Evolutionary conservation across 352 stramenopile species (phyloP).

Genomic region (Phytophthora quininea): DNA sequence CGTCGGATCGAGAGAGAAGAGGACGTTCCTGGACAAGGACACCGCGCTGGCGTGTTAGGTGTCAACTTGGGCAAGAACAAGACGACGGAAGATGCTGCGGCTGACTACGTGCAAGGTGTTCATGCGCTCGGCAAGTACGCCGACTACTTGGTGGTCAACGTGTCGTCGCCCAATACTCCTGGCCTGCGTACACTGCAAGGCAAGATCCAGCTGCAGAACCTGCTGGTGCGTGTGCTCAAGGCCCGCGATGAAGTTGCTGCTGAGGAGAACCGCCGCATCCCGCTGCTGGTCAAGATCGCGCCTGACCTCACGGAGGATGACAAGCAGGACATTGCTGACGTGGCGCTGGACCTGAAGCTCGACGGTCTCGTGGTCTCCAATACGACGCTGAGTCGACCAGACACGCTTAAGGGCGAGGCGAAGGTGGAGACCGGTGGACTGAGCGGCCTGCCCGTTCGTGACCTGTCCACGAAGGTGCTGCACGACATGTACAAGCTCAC

Average conservation of each 20-base stretch:
- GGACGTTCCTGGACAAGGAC: slow-evolving; percentile 24
- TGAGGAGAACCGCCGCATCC: slow-evolving; percentile 70
- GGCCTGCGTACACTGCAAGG: slow-evolving; percentile 81
- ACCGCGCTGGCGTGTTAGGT: slow-evolving; percentile 88
- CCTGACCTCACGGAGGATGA: slow-evolving; percentile 96
- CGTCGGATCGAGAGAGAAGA: slow-evolving; percentile 40
- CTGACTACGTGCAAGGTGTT: slow-evolving; percentile 94
- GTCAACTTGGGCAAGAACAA: slow-evolving; percentile 99
- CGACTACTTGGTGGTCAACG: slow-evolving; percentile 98
- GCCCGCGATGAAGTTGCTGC: slow-evolving; percentile 68
- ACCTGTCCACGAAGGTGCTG: slow-evolving; percentile 95
- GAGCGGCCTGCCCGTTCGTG: slow-evolving; percentile 93
- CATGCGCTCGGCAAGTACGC: slow-evolving; percentile 91
- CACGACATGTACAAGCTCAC: slow-evolving; percentile 95
- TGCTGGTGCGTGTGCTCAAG: slow-evolving; percentile 74
- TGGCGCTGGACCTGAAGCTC: slow-evolving; percentile 86
- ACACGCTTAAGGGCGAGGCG: slow-evolving; percentile 68
- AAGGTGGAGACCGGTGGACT: slow-evolving; percentile 93
- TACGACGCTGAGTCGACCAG: slow-evolving; percentile 94
- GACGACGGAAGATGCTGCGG: slow-evolving; percentile 72
- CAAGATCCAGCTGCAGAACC: slow-evolving; percentile 80
- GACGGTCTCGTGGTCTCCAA: slow-evolving; percentile 98
- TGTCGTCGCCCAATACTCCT: slow-evolving; percentile 97
- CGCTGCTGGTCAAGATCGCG: slow-evolving; percentile 97
- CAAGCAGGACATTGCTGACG: slow-evolving; percentile 94